These are phyloP conservation scores for Lycium barbarum DNA, from an alignment of 257 asterid species.

Conservation along the genomic window DNA sequence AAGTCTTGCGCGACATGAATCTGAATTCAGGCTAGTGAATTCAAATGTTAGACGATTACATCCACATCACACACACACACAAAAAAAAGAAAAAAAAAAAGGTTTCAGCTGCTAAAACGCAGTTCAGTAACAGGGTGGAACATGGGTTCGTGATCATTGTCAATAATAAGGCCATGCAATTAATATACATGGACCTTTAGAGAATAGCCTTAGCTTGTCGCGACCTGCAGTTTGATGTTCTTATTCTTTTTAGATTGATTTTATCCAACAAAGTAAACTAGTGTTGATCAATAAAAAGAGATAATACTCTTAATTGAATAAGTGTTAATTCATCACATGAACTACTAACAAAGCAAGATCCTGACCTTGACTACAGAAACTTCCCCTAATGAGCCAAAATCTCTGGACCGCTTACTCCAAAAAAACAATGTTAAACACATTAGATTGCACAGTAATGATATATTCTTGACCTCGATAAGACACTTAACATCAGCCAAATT, in stretches of 20 bases:
- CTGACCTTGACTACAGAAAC: conserved; percentile 21
- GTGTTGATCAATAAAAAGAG: background rate
- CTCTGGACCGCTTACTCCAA: conserved; percentile 23
- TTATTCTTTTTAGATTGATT: background rate
- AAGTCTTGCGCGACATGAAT: too few species aligned
- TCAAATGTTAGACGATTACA: too few species aligned
- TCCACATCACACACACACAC: too few species aligned
- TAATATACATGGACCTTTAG: background rate
- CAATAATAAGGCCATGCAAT: conserved; percentile 7
- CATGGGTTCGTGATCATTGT: conserved; percentile 17
- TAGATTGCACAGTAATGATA: background rate
- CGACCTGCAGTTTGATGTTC: background rate
- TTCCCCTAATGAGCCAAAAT: conserved; percentile 25
- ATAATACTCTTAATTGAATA: background rate
- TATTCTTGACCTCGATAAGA: conserved; percentile 35
- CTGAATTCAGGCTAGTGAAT: too few species aligned
- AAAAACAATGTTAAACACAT: conserved; percentile 7
- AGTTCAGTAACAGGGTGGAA: background rate
- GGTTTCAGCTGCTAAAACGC: background rate
- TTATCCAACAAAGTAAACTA: background rate
- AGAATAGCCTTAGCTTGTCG: background rate
- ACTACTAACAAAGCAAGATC: background rate
- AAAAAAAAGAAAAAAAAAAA: background rate
- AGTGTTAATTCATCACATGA: background rate
- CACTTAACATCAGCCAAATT: conserved; percentile 34